A percentile compares a stretch with the other conserved stretches of the same genome.
phyloP scores from a whole-genome alignment of 1,284 basidiomycete species.

The Psilocybe mexicana region DNA sequence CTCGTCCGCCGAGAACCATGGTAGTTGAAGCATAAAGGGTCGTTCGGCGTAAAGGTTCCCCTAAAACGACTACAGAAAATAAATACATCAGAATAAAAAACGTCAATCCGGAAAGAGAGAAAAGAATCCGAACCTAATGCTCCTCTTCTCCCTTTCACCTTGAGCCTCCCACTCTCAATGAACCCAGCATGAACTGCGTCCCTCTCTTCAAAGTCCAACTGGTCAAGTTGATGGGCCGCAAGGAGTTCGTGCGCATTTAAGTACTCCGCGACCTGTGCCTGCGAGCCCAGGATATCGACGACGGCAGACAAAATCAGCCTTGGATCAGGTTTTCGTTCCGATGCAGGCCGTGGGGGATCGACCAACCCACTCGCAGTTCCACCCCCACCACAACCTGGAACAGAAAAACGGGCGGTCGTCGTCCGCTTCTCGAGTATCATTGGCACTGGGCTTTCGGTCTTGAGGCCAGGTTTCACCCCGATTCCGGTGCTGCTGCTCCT shows the following conservation, averaged over 20 bases:
- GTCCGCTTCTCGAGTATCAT: background rate
- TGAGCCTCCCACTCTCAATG: slow-evolving; percentile 9
- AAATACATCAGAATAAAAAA: background rate
- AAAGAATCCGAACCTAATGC: slow-evolving; percentile 15
- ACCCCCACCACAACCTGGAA: background rate
- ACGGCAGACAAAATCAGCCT: slow-evolving; percentile 22
- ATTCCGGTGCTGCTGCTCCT: slow-evolving; percentile 5
- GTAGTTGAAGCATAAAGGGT: slow-evolving; percentile 46
- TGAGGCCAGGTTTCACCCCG: background rate
- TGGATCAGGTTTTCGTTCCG: slow-evolving; percentile 27
- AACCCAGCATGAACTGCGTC: slow-evolving; percentile 18
- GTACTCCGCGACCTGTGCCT: slow-evolving; percentile 4
- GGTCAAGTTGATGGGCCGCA: slow-evolving; percentile 34
- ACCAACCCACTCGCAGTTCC: too few species aligned
- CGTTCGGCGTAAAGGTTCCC: slow-evolving; percentile 45
- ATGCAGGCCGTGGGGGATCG: slow-evolving; percentile 13
- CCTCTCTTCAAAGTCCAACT: slow-evolving; percentile 32
- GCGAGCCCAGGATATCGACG: slow-evolving; percentile 12
- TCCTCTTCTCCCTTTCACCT: slow-evolving; percentile 10
- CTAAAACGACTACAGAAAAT: slow-evolving; percentile 44
- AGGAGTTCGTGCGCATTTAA: slow-evolving; percentile 41
- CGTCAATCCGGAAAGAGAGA: background rate
- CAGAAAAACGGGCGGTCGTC: background rate
- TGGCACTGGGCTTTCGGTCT: background rate
- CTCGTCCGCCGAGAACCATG: slow-evolving; percentile 50